Conservation (phyloP, 2,329 filamentous ascomycete species). For the Fusarium robinianum region DNA sequence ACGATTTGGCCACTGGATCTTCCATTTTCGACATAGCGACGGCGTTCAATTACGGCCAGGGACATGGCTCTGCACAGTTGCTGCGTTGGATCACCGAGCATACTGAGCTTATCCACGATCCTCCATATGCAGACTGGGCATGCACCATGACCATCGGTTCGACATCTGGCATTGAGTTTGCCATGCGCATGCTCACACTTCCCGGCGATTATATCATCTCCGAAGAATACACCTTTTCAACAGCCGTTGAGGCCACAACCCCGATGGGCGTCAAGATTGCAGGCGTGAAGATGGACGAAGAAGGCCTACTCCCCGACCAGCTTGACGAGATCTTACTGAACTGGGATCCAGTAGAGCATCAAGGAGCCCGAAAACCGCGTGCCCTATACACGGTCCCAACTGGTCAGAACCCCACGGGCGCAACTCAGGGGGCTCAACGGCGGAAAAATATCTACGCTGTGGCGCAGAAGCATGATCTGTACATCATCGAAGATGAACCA, state of each 20-base stretch:
- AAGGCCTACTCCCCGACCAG: conserved; percentile 51
- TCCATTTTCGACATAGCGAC: conserved; percentile 41
- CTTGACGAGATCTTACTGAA: conserved; percentile 66
- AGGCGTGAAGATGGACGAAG: conserved; percentile 67
- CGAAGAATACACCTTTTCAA: conserved; percentile 57
- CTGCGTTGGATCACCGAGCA: conserved; percentile 75
- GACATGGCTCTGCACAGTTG: conserved; percentile 68
- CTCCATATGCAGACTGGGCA: conserved; percentile 73
- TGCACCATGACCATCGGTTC: conserved; percentile 69
- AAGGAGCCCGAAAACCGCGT: conserved; percentile 65
- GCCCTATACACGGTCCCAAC: conserved; percentile 74
- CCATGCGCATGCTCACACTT: conserved; percentile 63
- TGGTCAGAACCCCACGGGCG: conserved; percentile 77
- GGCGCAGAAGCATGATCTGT: conserved; percentile 75
- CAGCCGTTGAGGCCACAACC: conserved; percentile 65
- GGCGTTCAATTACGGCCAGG: conserved; percentile 73
- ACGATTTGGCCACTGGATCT: no score
- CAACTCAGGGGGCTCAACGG: conserved; percentile 63
- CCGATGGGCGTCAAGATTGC: conserved; percentile 65
- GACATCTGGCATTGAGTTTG: conserved; percentile 69
- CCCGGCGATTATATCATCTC: conserved; percentile 70
- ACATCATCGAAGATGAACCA: conserved; percentile 83
- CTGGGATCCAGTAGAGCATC: conserved; percentile 58
- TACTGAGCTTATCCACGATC: conserved; percentile 73
- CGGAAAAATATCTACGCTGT: conserved; percentile 72